These are phyloP conservation scores for Nitzschia inconspicua DNA, from an alignment of 108 stramenopile species.

Conservation along the genomic window DNA sequence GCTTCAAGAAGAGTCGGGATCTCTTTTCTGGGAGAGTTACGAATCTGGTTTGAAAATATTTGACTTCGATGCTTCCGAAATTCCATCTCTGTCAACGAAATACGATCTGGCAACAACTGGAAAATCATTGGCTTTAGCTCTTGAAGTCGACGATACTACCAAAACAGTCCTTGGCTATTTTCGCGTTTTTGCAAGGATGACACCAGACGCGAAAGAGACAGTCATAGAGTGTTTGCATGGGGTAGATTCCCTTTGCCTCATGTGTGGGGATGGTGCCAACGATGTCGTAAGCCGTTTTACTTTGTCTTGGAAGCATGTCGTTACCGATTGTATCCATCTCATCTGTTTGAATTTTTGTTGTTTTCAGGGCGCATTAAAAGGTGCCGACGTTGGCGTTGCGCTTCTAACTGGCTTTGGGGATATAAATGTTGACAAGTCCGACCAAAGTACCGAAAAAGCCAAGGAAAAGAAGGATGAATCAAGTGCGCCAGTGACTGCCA, in stretches of 20 bases:
- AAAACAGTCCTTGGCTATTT: conserved; percentile 72
- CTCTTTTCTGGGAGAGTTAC: conserved; percentile 84
- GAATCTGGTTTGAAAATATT: conserved; percentile 60
- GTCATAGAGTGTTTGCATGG: conserved; percentile 89
- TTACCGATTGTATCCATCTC: conserved; percentile 57
- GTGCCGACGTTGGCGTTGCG: conserved; percentile 95
- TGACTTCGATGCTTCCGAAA: conserved; percentile 49
- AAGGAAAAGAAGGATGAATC: conserved; percentile 40
- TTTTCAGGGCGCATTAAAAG: conserved; percentile 86
- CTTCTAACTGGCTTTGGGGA: conserved; percentile 92
- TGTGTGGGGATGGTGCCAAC: conserved; percentile 98
- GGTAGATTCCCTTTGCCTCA: conserved; percentile 79
- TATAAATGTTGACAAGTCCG: conserved; percentile 73
- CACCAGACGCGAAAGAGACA: conserved; percentile 95
- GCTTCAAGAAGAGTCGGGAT: conserved; percentile 48
- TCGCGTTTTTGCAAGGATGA: conserved; percentile 95
- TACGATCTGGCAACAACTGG: conserved; percentile 89
- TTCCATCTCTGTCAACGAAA: conserved; percentile 61
- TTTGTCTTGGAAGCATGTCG: too few species aligned
- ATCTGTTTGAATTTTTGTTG: conserved; percentile 17
- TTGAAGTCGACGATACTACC: conserved; percentile 67
- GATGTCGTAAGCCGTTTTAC: too few species aligned
- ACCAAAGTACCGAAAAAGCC: conserved; percentile 54
- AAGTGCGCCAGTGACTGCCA: conserved; percentile 35
- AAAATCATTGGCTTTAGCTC: conserved; percentile 64